Base-by-base conservation (phyloP, 768 basidiomycete genomes). In the Mycena vitilis region DNA sequence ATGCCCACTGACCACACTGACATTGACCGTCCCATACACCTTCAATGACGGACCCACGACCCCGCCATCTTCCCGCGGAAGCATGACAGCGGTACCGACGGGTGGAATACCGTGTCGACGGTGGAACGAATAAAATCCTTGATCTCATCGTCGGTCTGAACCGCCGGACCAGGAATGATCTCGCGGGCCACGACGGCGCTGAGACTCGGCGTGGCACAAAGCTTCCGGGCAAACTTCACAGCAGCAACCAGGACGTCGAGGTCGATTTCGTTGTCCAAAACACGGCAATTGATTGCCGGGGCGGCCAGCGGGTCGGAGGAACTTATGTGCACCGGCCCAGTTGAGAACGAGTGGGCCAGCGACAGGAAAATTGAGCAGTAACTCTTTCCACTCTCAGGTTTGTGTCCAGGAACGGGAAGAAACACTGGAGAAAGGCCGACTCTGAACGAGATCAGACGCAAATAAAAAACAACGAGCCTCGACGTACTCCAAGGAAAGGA, bases 11-110 rank as follows among this genome's bases (percentile, higher is more conserved):
- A 70, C 63, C 38, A 69, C 68, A 22, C 68, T 47, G 20, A 69
- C 20, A 38, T 70, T 70, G 18, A 51, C 20, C 23, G 60, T 62
- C 13, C 60, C 60, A 25, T 62, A 62, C 20, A 82, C 82, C 68
- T 75, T 80, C 34, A 82, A 64, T 34, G 69, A 55, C n/a, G 71
- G 45, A 64, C 82, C 80, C 11, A 84, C 82, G 20, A 83, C 83
- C 3, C 83, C 83, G 34, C 73, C 75, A 30, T 78, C 70, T 3
- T 77, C 78, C 20, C 60, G 63, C 2, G 82, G 82, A 18, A 83
- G 72, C 82, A 83, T 81, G 4, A 77, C 75, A 63, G 75, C 75
- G 1, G 79, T 72, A 18, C 76, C 75, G 11, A 75, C 56, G 16
- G 79, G 12, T 47, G 44, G 23, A 51, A 69, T 5, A 38, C 53